A percentile compares a stretch with the other conserved stretches of the same genome.
Evolutionary conservation across 495 filamentous ascomycete species (phyloP).

Genomic region (Echria macrotheca): DNA sequence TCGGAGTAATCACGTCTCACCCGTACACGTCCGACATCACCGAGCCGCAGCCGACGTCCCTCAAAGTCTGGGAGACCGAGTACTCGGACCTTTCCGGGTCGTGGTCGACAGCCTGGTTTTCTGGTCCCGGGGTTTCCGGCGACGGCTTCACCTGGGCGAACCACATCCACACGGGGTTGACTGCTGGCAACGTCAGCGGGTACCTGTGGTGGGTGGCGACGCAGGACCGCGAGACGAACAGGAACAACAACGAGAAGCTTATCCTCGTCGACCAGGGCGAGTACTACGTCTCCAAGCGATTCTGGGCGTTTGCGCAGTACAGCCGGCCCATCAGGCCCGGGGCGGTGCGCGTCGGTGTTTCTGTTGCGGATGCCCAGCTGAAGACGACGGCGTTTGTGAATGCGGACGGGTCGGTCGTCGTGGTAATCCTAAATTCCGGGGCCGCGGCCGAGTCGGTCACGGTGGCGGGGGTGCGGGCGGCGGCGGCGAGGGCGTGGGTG

Average conservation of each 20-base stretch:
- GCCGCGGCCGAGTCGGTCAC: conserved; percentile 23
- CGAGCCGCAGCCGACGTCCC: conserved; percentile 33
- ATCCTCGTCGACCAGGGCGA: conserved; percentile 31
- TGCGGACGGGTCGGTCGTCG: conserved; percentile 37
- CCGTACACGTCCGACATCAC: conserved; percentile 38
- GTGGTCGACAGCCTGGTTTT: conserved; percentile 42
- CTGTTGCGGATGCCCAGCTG: conserved; percentile 23
- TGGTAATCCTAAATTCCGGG: conserved; percentile 43
- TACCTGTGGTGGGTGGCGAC: conserved; percentile 50
- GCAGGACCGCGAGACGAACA: conserved; percentile 20
- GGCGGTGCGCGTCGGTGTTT: conserved; percentile 37
- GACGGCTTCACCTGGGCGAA: conserved; percentile 55
- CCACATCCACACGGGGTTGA: conserved; percentile 42
- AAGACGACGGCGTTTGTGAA: conserved; percentile 45
- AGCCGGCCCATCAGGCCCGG: conserved; percentile 43
- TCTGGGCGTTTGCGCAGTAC: conserved; percentile 50
- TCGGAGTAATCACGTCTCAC: conserved; percentile 45
- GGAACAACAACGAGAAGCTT: conserved; percentile 21
- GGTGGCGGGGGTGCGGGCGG: conserved; percentile 21
- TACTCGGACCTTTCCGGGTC: conserved; percentile 20
- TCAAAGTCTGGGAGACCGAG: conserved; percentile 48
- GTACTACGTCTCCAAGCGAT: conserved; percentile 31
- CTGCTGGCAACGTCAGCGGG: conserved; percentile 38
- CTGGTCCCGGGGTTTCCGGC: conserved; percentile 34
- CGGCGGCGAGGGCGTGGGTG: conserved; percentile 23